A percentile compares a stretch with the other conserved stretches of the same genome.
Conservation (phyloP, 768 basidiomycete genomes). For the Russula virescens region DNA sequence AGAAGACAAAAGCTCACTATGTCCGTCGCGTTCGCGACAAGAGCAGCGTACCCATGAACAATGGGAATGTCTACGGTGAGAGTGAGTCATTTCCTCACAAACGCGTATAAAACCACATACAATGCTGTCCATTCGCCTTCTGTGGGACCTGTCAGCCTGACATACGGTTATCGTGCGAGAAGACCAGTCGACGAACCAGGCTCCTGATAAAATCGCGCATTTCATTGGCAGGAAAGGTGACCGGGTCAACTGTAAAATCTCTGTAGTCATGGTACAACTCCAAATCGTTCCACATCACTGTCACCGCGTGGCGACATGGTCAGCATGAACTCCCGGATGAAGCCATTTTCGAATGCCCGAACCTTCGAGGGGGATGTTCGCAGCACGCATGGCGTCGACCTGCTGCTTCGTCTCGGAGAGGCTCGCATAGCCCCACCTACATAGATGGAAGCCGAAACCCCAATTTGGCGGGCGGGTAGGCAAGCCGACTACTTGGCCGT, state of each 20-base stretch:
- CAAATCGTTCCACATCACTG: conserved; percentile 77
- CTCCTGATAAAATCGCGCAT: conserved; percentile 48
- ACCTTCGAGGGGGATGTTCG: conserved; percentile 76
- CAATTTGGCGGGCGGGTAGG: conserved; percentile 70
- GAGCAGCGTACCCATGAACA: conserved; percentile 56
- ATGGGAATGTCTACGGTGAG: conserved; percentile 55
- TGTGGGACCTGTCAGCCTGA: conserved; percentile 19
- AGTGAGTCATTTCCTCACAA: background rate
- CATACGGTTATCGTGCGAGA: background rate
- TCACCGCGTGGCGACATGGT: background rate
- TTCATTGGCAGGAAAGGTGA: conserved; percentile 52
- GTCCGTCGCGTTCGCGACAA: conserved; percentile 54
- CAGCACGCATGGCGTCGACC: conserved; percentile 54
- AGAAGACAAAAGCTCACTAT: conserved; percentile 38
- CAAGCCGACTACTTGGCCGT: conserved; percentile 57
- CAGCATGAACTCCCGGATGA: background rate
- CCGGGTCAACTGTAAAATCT: conserved; percentile 65
- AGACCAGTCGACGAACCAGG: conserved; percentile 39
- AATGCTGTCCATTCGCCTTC: conserved; percentile 45
- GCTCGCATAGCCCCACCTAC: conserved; percentile 51
- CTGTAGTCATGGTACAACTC: conserved; percentile 64
- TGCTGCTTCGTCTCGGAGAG: conserved; percentile 52
- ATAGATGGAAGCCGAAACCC: conserved; percentile 76
- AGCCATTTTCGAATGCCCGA: background rate
- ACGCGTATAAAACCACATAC: conserved; percentile 25